These are phyloP conservation scores for Paramecium primaurelia DNA, from an alignment of 73 alveolate species.

Conservation along the genomic window DNA sequence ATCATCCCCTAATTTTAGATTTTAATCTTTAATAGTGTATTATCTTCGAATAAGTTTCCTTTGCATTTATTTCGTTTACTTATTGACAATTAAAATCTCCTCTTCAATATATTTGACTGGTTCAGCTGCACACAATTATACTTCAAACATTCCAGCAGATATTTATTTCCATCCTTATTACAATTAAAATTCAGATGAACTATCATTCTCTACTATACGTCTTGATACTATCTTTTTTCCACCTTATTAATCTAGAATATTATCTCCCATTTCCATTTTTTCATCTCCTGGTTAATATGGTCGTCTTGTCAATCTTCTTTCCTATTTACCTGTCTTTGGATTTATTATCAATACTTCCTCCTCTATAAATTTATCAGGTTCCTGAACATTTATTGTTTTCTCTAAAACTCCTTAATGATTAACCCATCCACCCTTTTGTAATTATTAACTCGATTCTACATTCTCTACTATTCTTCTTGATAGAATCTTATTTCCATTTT, in stretches of 20 bases:
- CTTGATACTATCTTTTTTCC: background rate
- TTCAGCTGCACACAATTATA: background rate
- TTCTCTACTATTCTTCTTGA: background rate
- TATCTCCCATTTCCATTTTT: background rate
- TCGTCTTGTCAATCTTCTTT: background rate
- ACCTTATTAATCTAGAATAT: background rate
- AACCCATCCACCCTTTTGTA: background rate
- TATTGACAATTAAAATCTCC: background rate
- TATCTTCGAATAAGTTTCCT: background rate
- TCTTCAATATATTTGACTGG: background rate
- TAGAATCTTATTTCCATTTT: background rate
- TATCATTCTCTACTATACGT: background rate
- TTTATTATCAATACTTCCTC: background rate
- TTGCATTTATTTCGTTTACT: background rate
- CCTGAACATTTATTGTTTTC: background rate
- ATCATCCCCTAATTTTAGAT: background rate
- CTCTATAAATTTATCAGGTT: background rate
- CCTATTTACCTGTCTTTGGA: background rate
- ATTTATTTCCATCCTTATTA: background rate
- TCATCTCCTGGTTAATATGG: conserved; percentile 20
- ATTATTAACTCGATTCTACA: background rate
- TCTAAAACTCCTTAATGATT: background rate
- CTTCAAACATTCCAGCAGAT: conserved; percentile 7
- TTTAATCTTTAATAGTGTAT: background rate
- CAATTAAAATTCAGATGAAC: background rate